phyloP scores from a whole-genome alignment of 2,329 filamentous ascomycete genomes.

The Trichoderma atrobrunneum region DNA sequence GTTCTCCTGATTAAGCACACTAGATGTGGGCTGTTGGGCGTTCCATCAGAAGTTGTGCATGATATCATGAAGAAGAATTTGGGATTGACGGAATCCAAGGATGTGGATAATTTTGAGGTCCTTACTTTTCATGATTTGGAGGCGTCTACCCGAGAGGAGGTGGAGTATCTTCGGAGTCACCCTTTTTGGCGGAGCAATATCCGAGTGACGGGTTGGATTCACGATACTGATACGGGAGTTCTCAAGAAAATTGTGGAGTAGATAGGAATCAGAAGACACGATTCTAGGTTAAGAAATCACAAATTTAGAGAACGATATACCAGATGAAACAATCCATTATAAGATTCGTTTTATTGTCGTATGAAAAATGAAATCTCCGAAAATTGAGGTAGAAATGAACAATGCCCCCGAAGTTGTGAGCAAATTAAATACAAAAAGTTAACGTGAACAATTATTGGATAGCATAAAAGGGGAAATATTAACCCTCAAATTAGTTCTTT shows the following conservation, averaged over 20 bases:
- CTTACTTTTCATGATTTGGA: not conserved
- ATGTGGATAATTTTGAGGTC: not conserved
- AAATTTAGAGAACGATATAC: not conserved
- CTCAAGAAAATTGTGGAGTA: not conserved
- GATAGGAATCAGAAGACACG: not conserved
- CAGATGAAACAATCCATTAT: not conserved
- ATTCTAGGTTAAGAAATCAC: not conserved
- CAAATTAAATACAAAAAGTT: too few species aligned
- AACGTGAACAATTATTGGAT: too few species aligned
- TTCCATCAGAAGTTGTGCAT: not conserved
- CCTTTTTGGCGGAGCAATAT: not conserved
- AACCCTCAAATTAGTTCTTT: too few species aligned
- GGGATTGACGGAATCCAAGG: not conserved
- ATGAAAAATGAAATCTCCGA: too few species aligned
- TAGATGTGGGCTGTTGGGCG: not conserved
- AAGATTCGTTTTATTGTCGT: too few species aligned
- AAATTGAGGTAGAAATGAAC: too few species aligned
- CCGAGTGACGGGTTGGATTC: not conserved
- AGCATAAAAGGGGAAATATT: too few species aligned
- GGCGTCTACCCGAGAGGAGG: not conserved
- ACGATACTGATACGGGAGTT: not conserved
- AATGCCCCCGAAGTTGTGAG: too few species aligned
- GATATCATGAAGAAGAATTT: conserved; percentile 1
- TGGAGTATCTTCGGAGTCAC: not conserved
- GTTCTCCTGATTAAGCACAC: conserved; percentile 3